Evolutionary conservation across 768 basidiomycete species (phyloP).

Genomic region (Naematelia encephala): DNA sequence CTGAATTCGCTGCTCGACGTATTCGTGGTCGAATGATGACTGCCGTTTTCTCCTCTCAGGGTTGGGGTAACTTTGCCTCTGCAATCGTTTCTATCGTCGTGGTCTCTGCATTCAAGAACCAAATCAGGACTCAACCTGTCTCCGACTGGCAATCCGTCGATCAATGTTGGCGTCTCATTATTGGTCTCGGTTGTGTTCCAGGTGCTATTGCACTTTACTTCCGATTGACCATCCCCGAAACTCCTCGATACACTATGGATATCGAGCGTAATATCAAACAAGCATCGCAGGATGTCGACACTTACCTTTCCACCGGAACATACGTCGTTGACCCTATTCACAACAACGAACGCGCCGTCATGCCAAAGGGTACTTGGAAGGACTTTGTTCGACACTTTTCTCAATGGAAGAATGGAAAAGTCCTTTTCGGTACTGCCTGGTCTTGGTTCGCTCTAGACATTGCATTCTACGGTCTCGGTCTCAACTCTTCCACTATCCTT

Average conservation of each 20-base stretch:
- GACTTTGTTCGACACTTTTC: slow-evolving; percentile 68
- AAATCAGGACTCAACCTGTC: slow-evolving; percentile 56
- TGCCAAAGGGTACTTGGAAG: slow-evolving; percentile 64
- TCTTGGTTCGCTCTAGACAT: slow-evolving; percentile 77
- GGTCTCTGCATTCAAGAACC: slow-evolving; percentile 65
- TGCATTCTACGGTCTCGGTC: slow-evolving; percentile 82
- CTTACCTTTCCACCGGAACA: slow-evolving; percentile 59
- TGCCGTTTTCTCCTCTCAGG: slow-evolving; percentile 79
- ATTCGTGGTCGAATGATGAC: slow-evolving; percentile 83
- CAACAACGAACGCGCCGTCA: slow-evolving; percentile 61
- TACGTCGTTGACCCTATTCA: slow-evolving; percentile 58
- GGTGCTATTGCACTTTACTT: slow-evolving; percentile 57
- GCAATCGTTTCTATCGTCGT: slow-evolving; percentile 65
- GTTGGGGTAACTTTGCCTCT: slow-evolving; percentile 79
- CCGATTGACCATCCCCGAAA: slow-evolving; percentile 89
- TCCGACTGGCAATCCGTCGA: slow-evolving; percentile 57
- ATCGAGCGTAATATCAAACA: slow-evolving; percentile 77
- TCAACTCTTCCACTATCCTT: slow-evolving; percentile 76
- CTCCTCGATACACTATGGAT: slow-evolving; percentile 88
- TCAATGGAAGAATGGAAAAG: slow-evolving; percentile 72
- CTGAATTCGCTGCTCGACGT: slow-evolving; percentile 74
- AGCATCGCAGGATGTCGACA: slow-evolving; percentile 69
- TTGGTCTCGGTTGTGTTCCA: slow-evolving; percentile 81
- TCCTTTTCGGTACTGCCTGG: slow-evolving; percentile 72
- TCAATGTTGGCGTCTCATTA: slow-evolving; percentile 78